phyloP scores from a whole-genome alignment of 306 rosid species.

The Prosopis cineraria region DNA sequence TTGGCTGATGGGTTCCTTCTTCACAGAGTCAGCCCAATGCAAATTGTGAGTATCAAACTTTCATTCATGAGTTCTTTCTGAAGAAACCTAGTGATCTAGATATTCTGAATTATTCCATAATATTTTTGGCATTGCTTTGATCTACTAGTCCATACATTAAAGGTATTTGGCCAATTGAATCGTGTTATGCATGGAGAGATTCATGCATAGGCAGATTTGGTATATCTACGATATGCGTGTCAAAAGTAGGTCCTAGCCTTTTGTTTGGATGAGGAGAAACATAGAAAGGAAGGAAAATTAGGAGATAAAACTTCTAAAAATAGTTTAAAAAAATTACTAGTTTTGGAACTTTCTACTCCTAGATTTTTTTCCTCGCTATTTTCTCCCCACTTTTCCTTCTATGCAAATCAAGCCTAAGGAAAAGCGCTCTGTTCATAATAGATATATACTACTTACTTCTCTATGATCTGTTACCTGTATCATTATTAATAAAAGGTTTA shows the following conservation, averaged over 20 bases:
- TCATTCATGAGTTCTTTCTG: background rate
- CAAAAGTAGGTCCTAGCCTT: background rate
- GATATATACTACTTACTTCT: too few relatives aligned
- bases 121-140: background rate
- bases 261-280: too few relatives aligned
- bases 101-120: background rate
- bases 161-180: background rate
- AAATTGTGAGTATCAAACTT: constrained; percentile 47
- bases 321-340: too few relatives aligned
- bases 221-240: background rate
- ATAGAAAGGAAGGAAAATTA: too few relatives aligned
- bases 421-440: too few relatives aligned
- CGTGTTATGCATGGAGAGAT: background rate
- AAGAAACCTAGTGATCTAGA: background rate
- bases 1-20: constrained; percentile 58
- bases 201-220: background rate
- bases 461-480: background rate
- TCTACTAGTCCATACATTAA: background rate
- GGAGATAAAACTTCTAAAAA: too few relatives aligned
- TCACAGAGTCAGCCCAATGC: constrained; percentile 52
- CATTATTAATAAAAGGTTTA: background rate
- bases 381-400: too few relatives aligned
- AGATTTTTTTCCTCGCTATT: too few relatives aligned
- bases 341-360: too few relatives aligned
- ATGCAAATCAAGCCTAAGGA: too few relatives aligned